Base-by-base conservation (phyloP, 225 moss, liverwort and hornwort species). In the Takakia lepidozioides region DNA sequence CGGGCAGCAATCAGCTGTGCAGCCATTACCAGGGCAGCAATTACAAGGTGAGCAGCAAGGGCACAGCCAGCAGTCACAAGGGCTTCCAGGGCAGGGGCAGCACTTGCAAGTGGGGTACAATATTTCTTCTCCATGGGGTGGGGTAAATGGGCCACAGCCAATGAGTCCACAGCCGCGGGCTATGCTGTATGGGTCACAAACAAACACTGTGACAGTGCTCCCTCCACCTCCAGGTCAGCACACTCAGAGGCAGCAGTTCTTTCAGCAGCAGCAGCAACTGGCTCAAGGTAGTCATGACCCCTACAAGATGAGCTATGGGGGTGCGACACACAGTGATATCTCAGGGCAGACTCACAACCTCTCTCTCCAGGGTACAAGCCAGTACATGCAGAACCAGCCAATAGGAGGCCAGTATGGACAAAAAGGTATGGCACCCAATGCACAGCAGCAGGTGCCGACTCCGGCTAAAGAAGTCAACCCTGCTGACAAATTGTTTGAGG, bases 401-500 rank as follows among this genome's bases (percentile, higher is more conserved):
- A 11, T 32, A 6, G 32, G 32, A 32, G 32, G 32, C 32, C 32
- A 32, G 32, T 32, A 32, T 11, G 11, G 11, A 11, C 32, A 32
- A 32, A n/a, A n/a, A n/a, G n/a, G n/a, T n/a, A n/a, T n/a, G n/a
- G 7, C 32, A 32, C 7, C 32, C 20, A 64, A 48, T 48, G 48
- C 48, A 2, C 29, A 60, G 14, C 51, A 57, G 23, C 61, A 68
- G 46, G 54, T 29, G 43, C 64, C 57, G 52, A 59, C 67, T 49
- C 40, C 63, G 11, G 11, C 7, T 2, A 81, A 76, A 63, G 64
- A 84, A 18, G 56, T 74, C 1, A 81, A 80, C 28, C 70, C 89
- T 46, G 74, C 79, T 2, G 90, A 95, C 42, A 84, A 64, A 9
- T 53, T 89, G 43, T 93, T 93, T 54, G 74, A 89, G 59, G 86